Evolutionary conservation across 2,329 filamentous ascomycete species (phyloP).

Genomic region (Xylariomycetidae sp.): DNA sequence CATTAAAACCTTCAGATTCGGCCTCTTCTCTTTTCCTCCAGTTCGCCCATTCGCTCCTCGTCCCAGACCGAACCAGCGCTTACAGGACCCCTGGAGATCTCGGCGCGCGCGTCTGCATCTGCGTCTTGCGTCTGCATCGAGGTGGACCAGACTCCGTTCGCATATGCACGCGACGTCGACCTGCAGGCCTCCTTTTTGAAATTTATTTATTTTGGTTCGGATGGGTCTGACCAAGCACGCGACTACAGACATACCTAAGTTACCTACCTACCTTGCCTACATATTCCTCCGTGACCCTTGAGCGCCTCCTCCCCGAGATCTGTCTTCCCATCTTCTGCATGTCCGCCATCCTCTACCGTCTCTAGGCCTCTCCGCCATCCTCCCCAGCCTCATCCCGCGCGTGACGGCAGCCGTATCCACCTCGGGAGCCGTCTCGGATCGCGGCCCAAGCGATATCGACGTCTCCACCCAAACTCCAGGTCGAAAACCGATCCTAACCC

Average conservation of each 20-base stretch:
- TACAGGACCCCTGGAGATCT: slow-evolving; percentile 1
- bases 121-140: slow-evolving; percentile 5
- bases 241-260: neutral
- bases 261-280: slow-evolving; percentile 3
- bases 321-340: neutral
- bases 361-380: neutral
- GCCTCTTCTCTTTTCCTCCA: neutral
- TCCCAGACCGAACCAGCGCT: neutral
- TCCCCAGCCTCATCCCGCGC: too few relatives aligned
- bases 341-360: neutral
- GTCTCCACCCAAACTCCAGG: neutral
- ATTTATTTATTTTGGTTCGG: slow-evolving; percentile 1
- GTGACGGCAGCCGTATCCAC: too few relatives aligned
- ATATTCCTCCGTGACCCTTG: neutral
- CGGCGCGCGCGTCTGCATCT: slow-evolving; percentile 7
- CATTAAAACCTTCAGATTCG: neutral
- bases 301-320: slow-evolving; percentile 1
- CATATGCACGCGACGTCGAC: slow-evolving; percentile 9
- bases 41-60: neutral
- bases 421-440: too few relatives aligned
- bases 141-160: slow-evolving; percentile 5
- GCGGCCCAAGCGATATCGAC: too few relatives aligned
- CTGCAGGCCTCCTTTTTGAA: slow-evolving; percentile 5
- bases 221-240: neutral
- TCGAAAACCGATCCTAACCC: slow-evolving; percentile 8